These are phyloP conservation scores for Eucalyptus shirleyi DNA, from an alignment of 345 rosid genomes.

Conservation along the genomic window DNA sequence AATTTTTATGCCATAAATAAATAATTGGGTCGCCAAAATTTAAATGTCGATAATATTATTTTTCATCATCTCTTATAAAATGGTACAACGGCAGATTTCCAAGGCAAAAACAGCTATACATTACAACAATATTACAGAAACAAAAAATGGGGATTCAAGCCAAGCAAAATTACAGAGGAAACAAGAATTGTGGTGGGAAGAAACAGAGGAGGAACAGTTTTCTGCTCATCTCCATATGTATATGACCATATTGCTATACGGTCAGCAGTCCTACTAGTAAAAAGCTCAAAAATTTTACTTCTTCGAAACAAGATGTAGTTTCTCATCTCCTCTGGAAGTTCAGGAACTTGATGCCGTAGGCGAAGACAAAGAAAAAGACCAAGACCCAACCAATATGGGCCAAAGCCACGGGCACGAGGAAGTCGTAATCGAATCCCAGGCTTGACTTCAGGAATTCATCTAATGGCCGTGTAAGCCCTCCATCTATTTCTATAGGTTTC, in stretches of 20 bases:
- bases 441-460: background rate
- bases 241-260: background rate
- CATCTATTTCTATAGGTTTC: background rate
- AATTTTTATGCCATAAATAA: too few relatives aligned
- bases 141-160: background rate
- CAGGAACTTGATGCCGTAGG: background rate
- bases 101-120: background rate
- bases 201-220: background rate
- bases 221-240: background rate
- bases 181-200: background rate
- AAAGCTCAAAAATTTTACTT: background rate
- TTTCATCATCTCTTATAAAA: background rate
- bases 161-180: background rate
- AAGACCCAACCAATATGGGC: constrained; percentile 4
- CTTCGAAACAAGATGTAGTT: background rate
- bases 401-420: background rate
- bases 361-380: constrained; percentile 1
- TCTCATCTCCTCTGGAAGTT: constrained; percentile 19
- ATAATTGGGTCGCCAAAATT: too few relatives aligned
- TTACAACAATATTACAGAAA: background rate
- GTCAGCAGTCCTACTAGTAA: background rate
- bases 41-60: background rate
- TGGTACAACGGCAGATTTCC: background rate
- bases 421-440: constrained; percentile 3
- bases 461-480: too few relatives aligned